Evolutionary conservation across 2,329 filamentous ascomycete genomes (phyloP), one percentile per base, ranked within the genome.

Genomic region (Macrophomina phaseolina): DNA sequence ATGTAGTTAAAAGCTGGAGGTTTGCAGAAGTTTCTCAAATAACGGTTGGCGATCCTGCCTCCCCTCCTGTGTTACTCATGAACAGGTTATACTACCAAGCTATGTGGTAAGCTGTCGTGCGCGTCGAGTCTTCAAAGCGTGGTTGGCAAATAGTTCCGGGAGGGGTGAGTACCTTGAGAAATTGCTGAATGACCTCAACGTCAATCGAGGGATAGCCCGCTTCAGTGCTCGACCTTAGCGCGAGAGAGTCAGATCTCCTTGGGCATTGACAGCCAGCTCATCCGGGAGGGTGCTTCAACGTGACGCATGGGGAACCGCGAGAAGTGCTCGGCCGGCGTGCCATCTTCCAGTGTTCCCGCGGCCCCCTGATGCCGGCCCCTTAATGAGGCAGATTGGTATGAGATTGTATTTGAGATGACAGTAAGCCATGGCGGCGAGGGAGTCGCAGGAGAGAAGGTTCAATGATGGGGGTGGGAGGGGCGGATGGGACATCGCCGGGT

Each of bases 261-360:
- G 42, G 7, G 12, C 16, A 45, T 9, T n/a, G 42, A 4, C 5
- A 45, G 16, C 40, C 23, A 6, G 55, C 36, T 16, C 38, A 42
- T 30, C 11, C 38, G 55, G 55, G 23, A 46, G 30, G 23, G 7
- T 60, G 56, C 56, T 46, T 34, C 40, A 60, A n/a, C 55, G 55
- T 60, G 28, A 60, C 40, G 40, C 40, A 40, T 14, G 34, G 56
- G 56, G 2, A 46, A 60, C 56, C 56, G 56, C 8, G 49, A 16
- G 4, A 28, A 14, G 28, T 7, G 5, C 9, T 16, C 23, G 28
- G 18, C 28, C 38, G 18, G 40, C n/a, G 56, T 36, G 46, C 28
- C 56, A 23, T 28, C 40, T 18, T 23, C 16, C 42, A 23, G 56
- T 34, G 28, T 11, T 30, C 28, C 40, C 56, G 36, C 23, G 8